Conservation (phyloP, 1,284 basidiomycete species). For the Pterulicium gracile region DNA sequence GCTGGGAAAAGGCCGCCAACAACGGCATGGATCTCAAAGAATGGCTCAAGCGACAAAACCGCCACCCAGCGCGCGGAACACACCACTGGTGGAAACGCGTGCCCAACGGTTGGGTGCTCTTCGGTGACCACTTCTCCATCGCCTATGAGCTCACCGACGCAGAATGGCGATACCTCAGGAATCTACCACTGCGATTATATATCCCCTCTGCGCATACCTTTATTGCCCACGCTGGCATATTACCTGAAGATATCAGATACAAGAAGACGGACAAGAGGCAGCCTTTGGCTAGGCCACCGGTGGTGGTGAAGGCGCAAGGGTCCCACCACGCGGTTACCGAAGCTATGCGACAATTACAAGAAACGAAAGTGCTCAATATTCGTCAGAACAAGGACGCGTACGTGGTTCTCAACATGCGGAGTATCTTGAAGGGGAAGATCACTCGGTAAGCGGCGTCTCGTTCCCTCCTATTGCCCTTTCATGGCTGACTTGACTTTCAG, state of each 20-base stretch:
- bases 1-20: constrained; percentile 26
- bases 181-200: constrained; percentile 65
- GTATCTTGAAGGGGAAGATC: constrained; percentile 43
- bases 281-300: constrained; percentile 55
- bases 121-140: constrained; percentile 65
- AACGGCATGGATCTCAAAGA: constrained; percentile 24
- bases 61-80: constrained; percentile 22
- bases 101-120: constrained; percentile 59
- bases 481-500: constrained; percentile 12
- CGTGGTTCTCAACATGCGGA: constrained; percentile 68
- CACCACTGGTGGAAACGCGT: constrained; percentile 43
- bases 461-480: not conserved
- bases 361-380: constrained; percentile 48
- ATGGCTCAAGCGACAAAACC: constrained; percentile 31
- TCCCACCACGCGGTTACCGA: constrained; percentile 14
- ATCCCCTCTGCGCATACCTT: constrained; percentile 68
- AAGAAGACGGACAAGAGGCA: constrained; percentile 40
- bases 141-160: constrained; percentile 49
- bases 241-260: constrained; percentile 56
- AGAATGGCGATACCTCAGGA: constrained; percentile 59
- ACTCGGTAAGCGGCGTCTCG: constrained; percentile 31
- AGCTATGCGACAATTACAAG: constrained; percentile 38
- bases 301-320: constrained; percentile 13
- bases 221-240: constrained; percentile 76
- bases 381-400: constrained; percentile 70